Percentiles rank a stretch among this genome's conserved stretches.
Conservation (phyloP, 164 flowering plant species). For the Vitis labrusca region DNA sequence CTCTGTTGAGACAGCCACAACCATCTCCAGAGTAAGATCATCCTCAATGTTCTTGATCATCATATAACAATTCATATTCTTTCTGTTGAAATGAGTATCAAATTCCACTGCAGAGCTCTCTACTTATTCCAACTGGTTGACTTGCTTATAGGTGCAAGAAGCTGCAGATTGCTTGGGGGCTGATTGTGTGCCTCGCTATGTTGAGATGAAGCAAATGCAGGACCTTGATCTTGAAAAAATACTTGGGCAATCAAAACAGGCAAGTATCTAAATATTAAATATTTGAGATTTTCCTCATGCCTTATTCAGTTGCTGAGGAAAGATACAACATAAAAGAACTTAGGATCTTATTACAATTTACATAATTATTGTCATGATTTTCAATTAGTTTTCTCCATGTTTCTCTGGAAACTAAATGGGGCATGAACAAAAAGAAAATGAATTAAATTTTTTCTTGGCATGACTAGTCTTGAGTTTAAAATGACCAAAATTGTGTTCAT, state of each 20-base stretch:
- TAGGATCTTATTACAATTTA: too few species aligned
- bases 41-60: conserved; percentile 2
- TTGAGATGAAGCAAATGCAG: conserved; percentile 60
- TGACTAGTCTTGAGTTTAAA: background rate
- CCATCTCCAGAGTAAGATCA: conserved; percentile 65
- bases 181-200: conserved; percentile 80
- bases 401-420: background rate
- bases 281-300: too few species aligned
- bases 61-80: background rate
- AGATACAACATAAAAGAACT: too few species aligned
- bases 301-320: too few species aligned
- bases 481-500: background rate
- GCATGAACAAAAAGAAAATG: background rate
- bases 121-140: background rate
- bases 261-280: conserved; percentile 8
- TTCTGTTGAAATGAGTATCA: too few species aligned
- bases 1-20: conserved; percentile 58
- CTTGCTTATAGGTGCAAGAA: conserved; percentile 76
- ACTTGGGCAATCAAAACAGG: conserved; percentile 46
- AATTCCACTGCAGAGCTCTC: background rate
- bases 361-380: background rate
- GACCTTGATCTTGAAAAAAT: conserved; percentile 59
- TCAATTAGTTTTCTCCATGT: background rate
- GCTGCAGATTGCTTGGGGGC: conserved; percentile 93
- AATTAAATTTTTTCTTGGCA: background rate